Base-by-base conservation (phyloP, 805 yeast species). In the Lipomyces spencermartinsiae region DNA sequence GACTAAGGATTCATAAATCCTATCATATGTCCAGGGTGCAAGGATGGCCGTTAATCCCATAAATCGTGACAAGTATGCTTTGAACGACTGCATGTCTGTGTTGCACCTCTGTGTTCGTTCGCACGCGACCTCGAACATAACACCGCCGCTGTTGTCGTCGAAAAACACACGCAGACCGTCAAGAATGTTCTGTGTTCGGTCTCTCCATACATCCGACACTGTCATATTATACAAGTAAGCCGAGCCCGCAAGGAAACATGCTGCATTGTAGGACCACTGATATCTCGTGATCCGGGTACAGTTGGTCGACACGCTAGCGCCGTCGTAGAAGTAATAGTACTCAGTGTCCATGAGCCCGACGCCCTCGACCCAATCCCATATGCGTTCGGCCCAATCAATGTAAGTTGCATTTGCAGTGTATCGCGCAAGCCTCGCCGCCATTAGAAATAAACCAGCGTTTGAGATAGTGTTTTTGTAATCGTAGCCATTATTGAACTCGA, bases 401-500 rank as follows among this genome's bases (percentile, higher is more conserved):
- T 92, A 92, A 0, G 92, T 82, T 35, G 83, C 84, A 78, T 92
- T 92, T n/a, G 77, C 78, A 1, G 95, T 89, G 79, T 88, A 92
- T 74, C 97, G 84, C 1, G 93, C 95, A 73, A 92, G 84, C 71
- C 97, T 84, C 1, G 97, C 94, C 25, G 92, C 93, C 61, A 92
- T 78, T 73, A 89, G 86, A 84, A 92, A 92, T 63, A 92, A 78
- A 72, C 91, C 88, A 2, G 95, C 96, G 77, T 91, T 92, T 16
- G 95, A 85, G 71, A 92, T 90, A 49, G 97, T 82, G 78, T 94
- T 94, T 79, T 94, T 94, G 80, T 94, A 94, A 78, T 91, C 90
- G 78, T 93, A 94, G 70, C 98, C 99, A 6, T 92, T 84, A 78
- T 94, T 94, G 97, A 97, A 93, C 66, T 89, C 84, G 81, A 89